A percentile compares a stretch with the other conserved stretches of the same genome.
Evolutionary conservation across 202 grass and related monocot genomes (phyloP).

Genomic region (Saccharum hybrid): DNA sequence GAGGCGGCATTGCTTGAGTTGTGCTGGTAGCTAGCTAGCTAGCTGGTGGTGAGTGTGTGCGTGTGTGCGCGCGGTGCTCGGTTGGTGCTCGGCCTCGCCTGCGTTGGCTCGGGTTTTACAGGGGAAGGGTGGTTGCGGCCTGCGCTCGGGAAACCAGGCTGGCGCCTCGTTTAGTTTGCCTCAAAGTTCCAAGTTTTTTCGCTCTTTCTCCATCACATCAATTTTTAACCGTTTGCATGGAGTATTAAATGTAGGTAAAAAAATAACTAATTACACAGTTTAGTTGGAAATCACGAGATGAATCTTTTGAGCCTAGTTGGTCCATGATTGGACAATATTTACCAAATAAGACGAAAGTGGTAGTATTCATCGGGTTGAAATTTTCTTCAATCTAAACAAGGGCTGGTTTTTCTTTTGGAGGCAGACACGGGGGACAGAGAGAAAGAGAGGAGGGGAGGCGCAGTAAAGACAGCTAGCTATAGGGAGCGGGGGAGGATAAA

Average conservation of each 20-base stretch:
- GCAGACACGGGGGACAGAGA: constrained; percentile 47
- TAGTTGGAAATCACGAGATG: no score
- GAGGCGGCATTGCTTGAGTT: constrained; percentile 38
- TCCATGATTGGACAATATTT: no score
- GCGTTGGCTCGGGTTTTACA: constrained; percentile 31
- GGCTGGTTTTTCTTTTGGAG: constrained; percentile 75
- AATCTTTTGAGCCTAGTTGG: no score
- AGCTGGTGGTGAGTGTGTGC: neutral
- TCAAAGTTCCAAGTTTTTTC: no score
- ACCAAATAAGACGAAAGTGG: no score
- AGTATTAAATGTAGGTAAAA: no score
- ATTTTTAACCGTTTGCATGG: no score
- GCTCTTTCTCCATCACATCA: no score
- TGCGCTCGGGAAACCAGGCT: constrained; percentile 62
- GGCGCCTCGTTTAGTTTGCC: no score
- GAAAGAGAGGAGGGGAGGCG: neutral
- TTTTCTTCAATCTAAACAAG: no score
- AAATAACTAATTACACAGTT: no score
- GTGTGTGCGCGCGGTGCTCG: neutral
- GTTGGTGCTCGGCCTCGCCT: constrained; percentile 11
- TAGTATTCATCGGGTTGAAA: no score
- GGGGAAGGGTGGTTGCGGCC: constrained; percentile 26
- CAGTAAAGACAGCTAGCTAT: neutral
- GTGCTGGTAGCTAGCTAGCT: neutral
- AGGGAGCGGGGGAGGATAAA: neutral